Conservation (phyloP, 257 asterid genomes). For the Rauvolfia tetraphylla region DNA sequence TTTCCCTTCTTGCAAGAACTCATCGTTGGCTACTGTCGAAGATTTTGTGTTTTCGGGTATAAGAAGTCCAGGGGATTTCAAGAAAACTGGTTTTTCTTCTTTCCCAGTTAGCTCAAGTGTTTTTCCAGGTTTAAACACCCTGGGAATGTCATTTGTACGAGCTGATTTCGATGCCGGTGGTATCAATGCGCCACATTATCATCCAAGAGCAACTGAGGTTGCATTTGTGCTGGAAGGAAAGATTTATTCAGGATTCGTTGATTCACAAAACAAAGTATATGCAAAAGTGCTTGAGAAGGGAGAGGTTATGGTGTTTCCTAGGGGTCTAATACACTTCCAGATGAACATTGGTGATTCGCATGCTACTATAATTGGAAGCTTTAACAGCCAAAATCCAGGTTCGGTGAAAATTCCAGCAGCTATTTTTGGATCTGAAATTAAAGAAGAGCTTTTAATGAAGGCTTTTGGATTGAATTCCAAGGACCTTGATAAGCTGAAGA, state of each 20-base stretch:
- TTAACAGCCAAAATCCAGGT: constrained; percentile 80
- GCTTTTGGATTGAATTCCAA: constrained; percentile 62
- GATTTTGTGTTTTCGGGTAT: constrained; percentile 61
- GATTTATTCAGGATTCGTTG: constrained; percentile 72
- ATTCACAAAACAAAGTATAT: constrained; percentile 45
- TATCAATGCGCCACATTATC: constrained; percentile 66
- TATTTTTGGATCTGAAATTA: constrained; percentile 58
- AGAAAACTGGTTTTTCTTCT: constrained; percentile 55
- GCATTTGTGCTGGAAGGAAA: constrained; percentile 67
- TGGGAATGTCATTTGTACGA: constrained; percentile 68
- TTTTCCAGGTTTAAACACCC: constrained; percentile 70
- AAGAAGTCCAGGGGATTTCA: constrained; percentile 34
- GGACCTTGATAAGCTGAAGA: constrained; percentile 62
- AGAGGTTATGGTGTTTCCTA: constrained; percentile 80
- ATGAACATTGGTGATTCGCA: constrained; percentile 57
- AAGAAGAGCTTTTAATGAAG: constrained; percentile 57
- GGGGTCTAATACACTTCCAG: constrained; percentile 70
- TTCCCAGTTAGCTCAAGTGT: constrained; percentile 51
- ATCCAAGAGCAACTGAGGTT: constrained; percentile 73
- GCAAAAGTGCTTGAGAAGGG: constrained; percentile 34
- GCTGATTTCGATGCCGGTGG: constrained; percentile 68
- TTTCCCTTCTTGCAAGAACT: constrained; percentile 65
- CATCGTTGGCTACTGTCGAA: constrained; percentile 52
- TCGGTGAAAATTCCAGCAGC: constrained; percentile 55
- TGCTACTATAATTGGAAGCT: constrained; percentile 66